phyloP scores from a whole-genome alignment of 2,329 filamentous ascomycete species.

The Zymoseptoria passerinii region DNA sequence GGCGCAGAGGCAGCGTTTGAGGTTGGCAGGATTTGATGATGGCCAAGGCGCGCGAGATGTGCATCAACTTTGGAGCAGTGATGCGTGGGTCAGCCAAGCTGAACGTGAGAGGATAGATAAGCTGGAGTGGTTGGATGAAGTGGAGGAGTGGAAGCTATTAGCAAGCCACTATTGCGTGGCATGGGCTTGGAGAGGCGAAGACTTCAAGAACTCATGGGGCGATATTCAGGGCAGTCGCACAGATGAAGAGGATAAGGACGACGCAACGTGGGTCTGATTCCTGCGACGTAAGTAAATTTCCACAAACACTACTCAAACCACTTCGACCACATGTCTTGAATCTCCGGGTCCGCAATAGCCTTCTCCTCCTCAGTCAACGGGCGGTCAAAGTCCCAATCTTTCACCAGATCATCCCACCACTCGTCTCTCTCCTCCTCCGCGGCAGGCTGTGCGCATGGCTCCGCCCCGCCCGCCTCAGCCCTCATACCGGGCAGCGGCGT shows the following conservation, averaged over 20 bases:
- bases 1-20: constrained; percentile 61
- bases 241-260: constrained; percentile 11
- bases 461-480: neutral
- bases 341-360: neutral
- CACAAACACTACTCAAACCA: neutral
- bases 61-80: constrained; percentile 57
- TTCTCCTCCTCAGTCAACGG: neutral
- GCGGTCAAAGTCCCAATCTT: neutral
- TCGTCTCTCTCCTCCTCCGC: neutral
- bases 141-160: constrained; percentile 87
- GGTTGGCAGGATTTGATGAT: constrained; percentile 54
- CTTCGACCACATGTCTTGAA: neutral
- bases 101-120: constrained; percentile 74
- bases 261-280: constrained; percentile 5
- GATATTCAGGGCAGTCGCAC: constrained; percentile 16
- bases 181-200: constrained; percentile 65
- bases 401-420: neutral
- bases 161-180: constrained; percentile 82
- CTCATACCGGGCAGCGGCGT: neutral
- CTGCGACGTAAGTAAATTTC: neutral
- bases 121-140: constrained; percentile 84
- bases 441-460: neutral
- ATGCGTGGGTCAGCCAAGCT: constrained; percentile 57
- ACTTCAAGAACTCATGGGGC: constrained; percentile 19
- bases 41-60: constrained; percentile 53